Evolutionary conservation across 768 basidiomycete genomes (phyloP), one percentile per base, ranked within the genome.

Genomic region (Xerocomus spinulosus): DNA sequence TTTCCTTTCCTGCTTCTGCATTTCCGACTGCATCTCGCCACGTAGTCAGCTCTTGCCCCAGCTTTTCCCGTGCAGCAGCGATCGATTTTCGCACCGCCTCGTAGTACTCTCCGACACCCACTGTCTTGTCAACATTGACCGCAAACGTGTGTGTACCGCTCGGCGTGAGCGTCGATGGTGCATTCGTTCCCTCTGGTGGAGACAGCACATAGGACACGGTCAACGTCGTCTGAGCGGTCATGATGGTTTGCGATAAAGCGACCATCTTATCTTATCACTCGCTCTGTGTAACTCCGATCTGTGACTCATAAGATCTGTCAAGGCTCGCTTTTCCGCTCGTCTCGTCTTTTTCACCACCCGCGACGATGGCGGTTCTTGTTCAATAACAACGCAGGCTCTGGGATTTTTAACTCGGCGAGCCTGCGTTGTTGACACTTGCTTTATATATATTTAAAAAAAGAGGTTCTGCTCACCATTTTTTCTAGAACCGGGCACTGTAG

Each of bases 11-110:
- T 56, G 76, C 61, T 62, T 90, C 87, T 7, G 67, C 59, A 40
- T 75, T 83, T 12, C 86, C 84, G 5, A 88, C 81, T 6, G 76
- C 75, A 64, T 90, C 86, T 57, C 83, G 75, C 87, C 86, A 89
- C 5, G 63, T 73, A 0, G 87, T 89, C 63, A 90, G 62, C 53
- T 87, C 83, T 36, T 80, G 73, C 9, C 87, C 87, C 4, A 86
- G 54, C 24, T 72, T 68, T 35, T 69, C 70, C 52, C 72, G 80
- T 24, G 83, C 83, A 29, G 70, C 66, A 28, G 67, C 68, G 42
- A 89, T 70, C 17, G 80, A 70, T 5, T 55, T 64, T 50, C 73
- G 70, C 33, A 89, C 63, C 2, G 64, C 68, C 1, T 64, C 60
- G 48, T 87, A 87, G 58, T 82, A 84, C 26, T 49, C 54, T 13